Conservation (phyloP, 768 basidiomycete genomes). For the Paxillus rubicundulus region DNA sequence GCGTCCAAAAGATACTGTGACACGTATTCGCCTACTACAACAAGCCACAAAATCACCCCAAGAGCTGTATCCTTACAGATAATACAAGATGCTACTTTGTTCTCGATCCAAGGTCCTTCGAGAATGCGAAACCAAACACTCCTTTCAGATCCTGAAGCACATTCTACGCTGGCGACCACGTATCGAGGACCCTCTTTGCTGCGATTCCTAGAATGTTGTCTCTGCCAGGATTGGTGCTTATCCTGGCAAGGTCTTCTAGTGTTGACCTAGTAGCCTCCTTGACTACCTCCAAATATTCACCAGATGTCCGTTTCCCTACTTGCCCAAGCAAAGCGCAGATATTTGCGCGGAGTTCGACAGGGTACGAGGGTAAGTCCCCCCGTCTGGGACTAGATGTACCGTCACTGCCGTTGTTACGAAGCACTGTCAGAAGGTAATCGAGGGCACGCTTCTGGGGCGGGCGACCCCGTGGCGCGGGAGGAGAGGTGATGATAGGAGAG, state of each 20-base stretch:
- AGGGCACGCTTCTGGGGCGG: constrained; percentile 54
- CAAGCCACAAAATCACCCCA: constrained; percentile 1
- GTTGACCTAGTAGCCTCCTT: constrained; percentile 51
- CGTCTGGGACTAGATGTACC: constrained; percentile 42
- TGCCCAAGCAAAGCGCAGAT: constrained; percentile 71
- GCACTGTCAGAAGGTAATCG: constrained; percentile 63
- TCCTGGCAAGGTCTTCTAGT: constrained; percentile 48
- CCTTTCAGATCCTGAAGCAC: no score
- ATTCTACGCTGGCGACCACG: constrained; percentile 31
- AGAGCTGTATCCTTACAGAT: not conserved
- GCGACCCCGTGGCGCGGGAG: constrained; percentile 36
- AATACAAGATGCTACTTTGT: constrained; percentile 2
- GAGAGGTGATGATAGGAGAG: constrained; percentile 48
- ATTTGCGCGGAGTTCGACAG: constrained; percentile 76
- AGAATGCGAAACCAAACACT: not conserved
- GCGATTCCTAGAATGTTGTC: constrained; percentile 35
- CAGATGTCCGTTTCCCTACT: constrained; percentile 51
- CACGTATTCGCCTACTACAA: not conserved
- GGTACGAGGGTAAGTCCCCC: constrained; percentile 43
- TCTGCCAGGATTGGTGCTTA: constrained; percentile 31
- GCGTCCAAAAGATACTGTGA: not conserved
- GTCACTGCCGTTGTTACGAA: constrained; percentile 44
- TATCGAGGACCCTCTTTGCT: constrained; percentile 42
- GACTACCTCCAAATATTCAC: constrained; percentile 46
- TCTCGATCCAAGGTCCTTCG: not conserved